Evolutionary conservation across 2,329 filamentous ascomycete species (phyloP), one percentile per base, ranked within the genome.

Genomic region (Thyridium curvatum): DNA sequence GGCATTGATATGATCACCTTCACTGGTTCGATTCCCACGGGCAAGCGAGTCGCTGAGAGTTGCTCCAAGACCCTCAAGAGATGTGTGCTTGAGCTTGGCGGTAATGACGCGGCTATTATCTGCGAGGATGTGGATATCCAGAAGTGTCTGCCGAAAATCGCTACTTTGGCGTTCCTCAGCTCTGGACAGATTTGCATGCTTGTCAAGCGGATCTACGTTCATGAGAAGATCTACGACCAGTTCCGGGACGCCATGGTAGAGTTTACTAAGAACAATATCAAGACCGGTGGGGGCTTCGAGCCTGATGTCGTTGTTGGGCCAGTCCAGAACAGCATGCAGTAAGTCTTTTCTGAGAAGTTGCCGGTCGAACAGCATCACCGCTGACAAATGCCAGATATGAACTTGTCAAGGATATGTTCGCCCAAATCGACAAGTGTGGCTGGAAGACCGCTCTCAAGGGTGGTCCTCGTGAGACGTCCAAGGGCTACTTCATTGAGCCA

Each of bases 1-100:
- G 72, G 66, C 15, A 69, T 82, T 40, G 66, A 71, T 41, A 83
- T 80, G 64, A 72, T 84, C 52, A 69, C 65, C 46, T 84, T 84
- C 58, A 83, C 79, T 0, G 78, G 79, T 3, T 79, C 74, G 9
- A 74, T 66, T 7, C 62, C 65, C 0, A 80, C 74, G 0, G 79
- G 79, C 10, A 81, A 80, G 62, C 70, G 69, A 54, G 72, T 83
- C 39, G 71, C 79, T 65, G 68, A 67, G 40, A 69, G 65, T n/a
- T 69, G 67, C 38, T 63, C 71, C 17, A 67, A 69, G 52, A 77
- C 74, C 0, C 58, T 83, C 18, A 82, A 81, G 65, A 64, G 76
- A 32, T 66, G 78, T 15, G 79, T 73, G 2, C 66, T 82, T 13
- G 79, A 82, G 55, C 66, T 32, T 10, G 69, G 48, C n/a, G 48